A percentile compares a stretch with the other conserved stretches of the same genome.
phyloP scores from a whole-genome alignment of 192 early-diverging fungal genomes.

The Linnemannia zychae region DNA sequence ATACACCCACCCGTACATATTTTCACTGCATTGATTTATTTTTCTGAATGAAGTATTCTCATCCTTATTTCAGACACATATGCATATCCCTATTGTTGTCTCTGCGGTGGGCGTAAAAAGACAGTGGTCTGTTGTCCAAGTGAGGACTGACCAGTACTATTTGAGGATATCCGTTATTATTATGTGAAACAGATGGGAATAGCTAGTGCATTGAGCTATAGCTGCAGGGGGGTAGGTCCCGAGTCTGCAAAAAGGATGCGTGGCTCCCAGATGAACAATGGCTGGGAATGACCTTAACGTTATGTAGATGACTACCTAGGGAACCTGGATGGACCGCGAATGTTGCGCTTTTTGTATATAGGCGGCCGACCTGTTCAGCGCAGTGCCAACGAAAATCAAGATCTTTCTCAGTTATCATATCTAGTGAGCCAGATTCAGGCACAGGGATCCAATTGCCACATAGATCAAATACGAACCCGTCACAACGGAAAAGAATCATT shows the following conservation, averaged over 20 bases:
- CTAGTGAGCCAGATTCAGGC: neutral
- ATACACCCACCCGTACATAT: neutral
- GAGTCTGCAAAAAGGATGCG: neutral
- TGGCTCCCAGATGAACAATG: too few relatives aligned
- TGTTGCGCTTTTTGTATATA: too few relatives aligned
- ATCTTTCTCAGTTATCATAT: too few relatives aligned
- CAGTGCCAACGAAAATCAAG: too few relatives aligned
- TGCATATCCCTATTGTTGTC: neutral
- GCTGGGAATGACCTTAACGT: too few relatives aligned
- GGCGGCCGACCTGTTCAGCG: too few relatives aligned
- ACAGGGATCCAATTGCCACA: neutral
- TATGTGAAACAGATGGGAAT: neutral
- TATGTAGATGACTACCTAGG: too few relatives aligned
- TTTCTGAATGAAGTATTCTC: neutral
- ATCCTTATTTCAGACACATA: neutral
- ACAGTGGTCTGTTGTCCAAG: neutral
- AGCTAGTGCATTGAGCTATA: neutral
- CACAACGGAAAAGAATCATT: neutral
- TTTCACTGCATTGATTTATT: neutral
- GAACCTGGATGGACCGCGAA: too few relatives aligned
- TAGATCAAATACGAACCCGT: neutral
- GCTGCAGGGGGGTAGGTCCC: neutral
- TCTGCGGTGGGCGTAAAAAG: neutral
- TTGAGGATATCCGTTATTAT: neutral
- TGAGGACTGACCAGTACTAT: neutral